A percentile compares a stretch with the other conserved stretches of the same genome.
Conservation (phyloP, 805 yeast species). For the Pichia phayaonensis region DNA sequence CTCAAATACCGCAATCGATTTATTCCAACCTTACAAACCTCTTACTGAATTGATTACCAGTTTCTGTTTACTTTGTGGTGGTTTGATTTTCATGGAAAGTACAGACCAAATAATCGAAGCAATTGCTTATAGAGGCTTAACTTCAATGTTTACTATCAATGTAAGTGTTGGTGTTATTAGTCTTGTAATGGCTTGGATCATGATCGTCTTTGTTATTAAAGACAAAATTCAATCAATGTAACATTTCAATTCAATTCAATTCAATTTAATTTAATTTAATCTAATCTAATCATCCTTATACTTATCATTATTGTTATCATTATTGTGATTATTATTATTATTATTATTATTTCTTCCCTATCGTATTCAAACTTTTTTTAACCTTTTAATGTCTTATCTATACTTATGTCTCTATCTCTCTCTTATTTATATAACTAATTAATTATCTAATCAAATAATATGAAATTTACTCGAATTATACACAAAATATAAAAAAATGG, state of each 20-base stretch:
- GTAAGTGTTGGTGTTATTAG: constrained; percentile 74
- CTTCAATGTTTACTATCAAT: constrained; percentile 87
- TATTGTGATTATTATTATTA: no score
- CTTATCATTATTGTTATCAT: no score
- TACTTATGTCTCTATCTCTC: neutral
- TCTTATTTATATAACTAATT: neutral
- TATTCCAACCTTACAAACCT: constrained; percentile 54
- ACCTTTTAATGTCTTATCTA: neutral
- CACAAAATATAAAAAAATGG: neutral
- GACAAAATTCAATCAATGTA: no score
- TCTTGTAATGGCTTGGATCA: constrained; percentile 82
- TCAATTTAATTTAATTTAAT: no score
- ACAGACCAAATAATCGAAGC: constrained; percentile 81
- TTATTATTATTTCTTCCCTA: neutral
- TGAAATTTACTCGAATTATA: neutral
- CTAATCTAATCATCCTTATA: no score
- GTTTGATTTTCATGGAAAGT: constrained; percentile 85
- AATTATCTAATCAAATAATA: neutral
- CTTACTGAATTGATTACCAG: constrained; percentile 77
- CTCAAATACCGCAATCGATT: constrained; percentile 16
- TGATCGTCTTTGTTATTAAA: constrained; percentile 57
- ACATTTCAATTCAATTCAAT: no score
- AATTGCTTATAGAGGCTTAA: constrained; percentile 73
- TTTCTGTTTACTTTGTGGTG: constrained; percentile 81
- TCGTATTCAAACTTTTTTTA: neutral